phyloP scores from a whole-genome alignment of 2,329 filamentous ascomycete species.

The Rhynchosporium secalis region DNA sequence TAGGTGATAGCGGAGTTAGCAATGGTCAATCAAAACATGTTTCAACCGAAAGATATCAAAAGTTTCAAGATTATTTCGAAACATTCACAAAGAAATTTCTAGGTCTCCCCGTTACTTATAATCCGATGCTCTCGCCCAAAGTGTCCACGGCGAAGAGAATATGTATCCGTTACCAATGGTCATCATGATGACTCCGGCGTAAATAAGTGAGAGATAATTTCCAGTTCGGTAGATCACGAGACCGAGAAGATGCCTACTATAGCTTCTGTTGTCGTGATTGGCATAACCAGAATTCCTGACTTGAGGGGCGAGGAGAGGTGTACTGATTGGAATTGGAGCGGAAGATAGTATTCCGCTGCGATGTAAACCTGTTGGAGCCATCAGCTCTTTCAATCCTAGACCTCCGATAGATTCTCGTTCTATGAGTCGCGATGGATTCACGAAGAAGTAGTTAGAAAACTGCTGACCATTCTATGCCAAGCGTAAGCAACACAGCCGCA shows the following conservation, averaged over 20 bases:
- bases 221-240: constrained; percentile 51
- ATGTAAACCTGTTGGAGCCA: constrained; percentile 51
- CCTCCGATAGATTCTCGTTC: not conserved
- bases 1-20: too few species aligned
- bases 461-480: constrained; percentile 63
- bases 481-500: constrained; percentile 64
- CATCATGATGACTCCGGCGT: constrained; percentile 45
- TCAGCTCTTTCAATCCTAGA: not conserved
- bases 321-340: constrained; percentile 78
- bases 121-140: constrained; percentile 46
- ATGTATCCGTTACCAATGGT: constrained; percentile 49
- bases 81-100: too few species aligned
- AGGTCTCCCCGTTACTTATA: constrained; percentile 23
- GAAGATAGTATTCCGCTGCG: constrained; percentile 30
- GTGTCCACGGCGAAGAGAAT: constrained; percentile 44
- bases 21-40: too few species aligned
- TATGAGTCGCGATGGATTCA: not conserved
- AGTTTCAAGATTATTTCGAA: too few species aligned
- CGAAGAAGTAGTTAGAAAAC: not conserved
- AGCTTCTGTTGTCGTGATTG: constrained; percentile 47
- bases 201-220: constrained; percentile 48
- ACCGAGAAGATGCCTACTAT: constrained; percentile 47
- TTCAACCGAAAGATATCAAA: too few species aligned
- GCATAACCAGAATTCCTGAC: constrained; percentile 73
- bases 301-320: constrained; percentile 67